Conservation (phyloP, 441 rosid genomes). For the Raphanus hybrid region DNA sequence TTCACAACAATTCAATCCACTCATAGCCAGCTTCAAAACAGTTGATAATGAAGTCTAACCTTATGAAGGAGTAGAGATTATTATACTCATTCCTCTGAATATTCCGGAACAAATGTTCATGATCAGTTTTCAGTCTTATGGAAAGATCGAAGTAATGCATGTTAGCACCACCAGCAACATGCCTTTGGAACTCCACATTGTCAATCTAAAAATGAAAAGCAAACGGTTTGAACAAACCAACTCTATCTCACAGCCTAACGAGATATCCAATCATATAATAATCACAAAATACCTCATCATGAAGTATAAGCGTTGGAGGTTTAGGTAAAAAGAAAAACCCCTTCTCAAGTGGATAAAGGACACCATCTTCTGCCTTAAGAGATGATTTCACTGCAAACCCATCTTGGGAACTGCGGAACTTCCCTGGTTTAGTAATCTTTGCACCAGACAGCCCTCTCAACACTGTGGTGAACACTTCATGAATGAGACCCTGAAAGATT, state of each 20-base stretch:
- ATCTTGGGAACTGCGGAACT: constrained; percentile 94
- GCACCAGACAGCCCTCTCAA: constrained; percentile 93
- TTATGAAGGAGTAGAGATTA: constrained; percentile 83
- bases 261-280: background rate
- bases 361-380: constrained; percentile 97
- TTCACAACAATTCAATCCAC: constrained; percentile 14
- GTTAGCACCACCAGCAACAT: constrained; percentile 97
- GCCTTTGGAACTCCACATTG: constrained; percentile 98
- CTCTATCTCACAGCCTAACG: constrained; percentile 6
- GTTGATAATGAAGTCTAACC: constrained; percentile 43
- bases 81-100: constrained; percentile 97
- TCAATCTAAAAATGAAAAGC: constrained; percentile 61
- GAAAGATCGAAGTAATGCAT: constrained; percentile 99
- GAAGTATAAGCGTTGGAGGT: constrained; percentile 98
- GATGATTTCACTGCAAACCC: constrained; percentile 99
- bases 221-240: constrained; percentile 17
- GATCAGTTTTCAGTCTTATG: constrained; percentile 88
- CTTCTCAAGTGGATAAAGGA: constrained; percentile 96
- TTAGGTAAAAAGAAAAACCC: constrained; percentile 97
- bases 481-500: constrained; percentile 82
- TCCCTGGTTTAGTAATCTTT: constrained; percentile 95
- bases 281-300: constrained; percentile 73
- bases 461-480: constrained; percentile 88
- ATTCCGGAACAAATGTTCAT: constrained; percentile 95
- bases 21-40: background rate